phyloP scores from a whole-genome alignment of 2,329 filamentous ascomycete species.

The Xylaria sp. region DNA sequence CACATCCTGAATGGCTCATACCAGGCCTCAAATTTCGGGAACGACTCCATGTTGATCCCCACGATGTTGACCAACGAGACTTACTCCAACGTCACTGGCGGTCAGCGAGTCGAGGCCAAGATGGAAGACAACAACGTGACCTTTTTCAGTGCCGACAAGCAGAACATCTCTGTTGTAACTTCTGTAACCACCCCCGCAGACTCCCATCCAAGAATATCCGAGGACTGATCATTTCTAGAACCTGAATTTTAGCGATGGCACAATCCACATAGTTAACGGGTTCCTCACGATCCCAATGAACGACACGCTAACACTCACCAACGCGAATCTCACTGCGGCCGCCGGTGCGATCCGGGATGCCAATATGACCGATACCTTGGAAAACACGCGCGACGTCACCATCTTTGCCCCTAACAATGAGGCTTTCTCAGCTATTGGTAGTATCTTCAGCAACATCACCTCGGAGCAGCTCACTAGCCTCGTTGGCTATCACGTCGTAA shows the following conservation, averaged over 20 bases:
- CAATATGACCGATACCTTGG: constrained; percentile 46
- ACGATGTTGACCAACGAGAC: constrained; percentile 51
- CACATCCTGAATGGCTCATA: constrained; percentile 60
- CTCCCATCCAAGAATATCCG: neutral
- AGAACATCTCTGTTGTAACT: constrained; percentile 50
- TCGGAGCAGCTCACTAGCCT: constrained; percentile 52
- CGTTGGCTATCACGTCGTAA: constrained; percentile 67
- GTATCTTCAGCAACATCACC: constrained; percentile 50
- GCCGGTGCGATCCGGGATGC: constrained; percentile 49
- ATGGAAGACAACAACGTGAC: constrained; percentile 45
- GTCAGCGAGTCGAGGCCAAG: constrained; percentile 58
- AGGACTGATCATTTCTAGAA: constrained; percentile 40
- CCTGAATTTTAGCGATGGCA: constrained; percentile 56
- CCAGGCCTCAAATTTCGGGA: constrained; percentile 32
- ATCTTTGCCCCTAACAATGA: constrained; percentile 66
- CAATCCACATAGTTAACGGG: constrained; percentile 56
- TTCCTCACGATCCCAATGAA: constrained; percentile 50
- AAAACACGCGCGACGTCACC: constrained; percentile 54
- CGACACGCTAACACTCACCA: constrained; percentile 44
- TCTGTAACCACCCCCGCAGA: constrained; percentile 44
- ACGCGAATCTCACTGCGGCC: constrained; percentile 48
- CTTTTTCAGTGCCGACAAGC: constrained; percentile 56
- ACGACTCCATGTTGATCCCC: constrained; percentile 40
- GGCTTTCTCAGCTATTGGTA: constrained; percentile 61
- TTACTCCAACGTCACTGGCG: constrained; percentile 62